Conservation (phyloP, 495 filamentous ascomycete genomes). For the Jackrogersella multiformis region DNA sequence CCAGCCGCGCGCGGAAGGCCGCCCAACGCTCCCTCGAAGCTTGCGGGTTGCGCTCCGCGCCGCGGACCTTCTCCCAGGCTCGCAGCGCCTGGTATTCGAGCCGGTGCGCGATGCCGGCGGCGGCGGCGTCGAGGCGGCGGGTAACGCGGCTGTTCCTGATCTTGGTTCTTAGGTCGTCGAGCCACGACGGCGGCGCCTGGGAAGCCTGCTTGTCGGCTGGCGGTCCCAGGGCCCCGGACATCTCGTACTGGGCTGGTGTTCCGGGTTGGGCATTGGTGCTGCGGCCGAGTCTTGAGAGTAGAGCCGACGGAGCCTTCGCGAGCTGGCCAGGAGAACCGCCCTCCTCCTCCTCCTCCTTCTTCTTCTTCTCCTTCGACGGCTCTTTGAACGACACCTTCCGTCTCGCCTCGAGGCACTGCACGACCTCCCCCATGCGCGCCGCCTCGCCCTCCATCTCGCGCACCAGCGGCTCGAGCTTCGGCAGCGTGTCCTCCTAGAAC, state of each 20-base stretch:
- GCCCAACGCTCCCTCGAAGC: slow-evolving; percentile 1
- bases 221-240: slow-evolving; percentile 24
- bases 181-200: neutral
- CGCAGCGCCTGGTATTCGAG: slow-evolving; percentile 16
- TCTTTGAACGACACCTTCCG: neutral
- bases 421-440: neutral
- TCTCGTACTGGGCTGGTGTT: neutral
- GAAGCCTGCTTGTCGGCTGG: too few species aligned
- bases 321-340: neutral
- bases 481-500: neutral
- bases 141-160: neutral
- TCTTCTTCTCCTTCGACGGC: neutral
- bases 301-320: neutral
- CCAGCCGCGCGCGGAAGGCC: slow-evolving; percentile 11
- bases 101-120: neutral
- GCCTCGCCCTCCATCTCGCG: slow-evolving; percentile 3
- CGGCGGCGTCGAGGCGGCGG: neutral
- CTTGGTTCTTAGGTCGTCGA: neutral
- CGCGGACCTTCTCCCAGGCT: neutral
- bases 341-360: neutral
- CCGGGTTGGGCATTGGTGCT: neutral
- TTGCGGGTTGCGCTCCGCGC: neutral
- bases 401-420: neutral
- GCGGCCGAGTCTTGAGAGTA: neutral
- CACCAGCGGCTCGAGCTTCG: neutral